Conservation (phyloP, 2,329 filamentous ascomycete genomes). For the Colletotrichum sp. region DNA sequence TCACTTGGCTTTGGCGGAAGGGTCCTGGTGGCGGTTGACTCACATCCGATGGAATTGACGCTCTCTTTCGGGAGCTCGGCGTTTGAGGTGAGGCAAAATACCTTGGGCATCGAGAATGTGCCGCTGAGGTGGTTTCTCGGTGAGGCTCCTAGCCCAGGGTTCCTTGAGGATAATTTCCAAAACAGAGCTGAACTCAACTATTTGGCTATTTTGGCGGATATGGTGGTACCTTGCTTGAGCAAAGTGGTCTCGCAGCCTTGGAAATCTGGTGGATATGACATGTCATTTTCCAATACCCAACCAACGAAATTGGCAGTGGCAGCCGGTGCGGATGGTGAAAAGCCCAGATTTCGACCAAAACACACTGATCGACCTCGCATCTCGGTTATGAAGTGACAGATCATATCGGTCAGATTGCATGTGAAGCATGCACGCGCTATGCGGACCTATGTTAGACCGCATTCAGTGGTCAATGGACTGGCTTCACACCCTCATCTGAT, state of each 20-base stretch:
- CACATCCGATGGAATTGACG: neutral
- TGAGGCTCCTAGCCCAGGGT: neutral
- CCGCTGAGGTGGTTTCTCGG: neutral
- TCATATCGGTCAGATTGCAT: slow-evolving; percentile 6
- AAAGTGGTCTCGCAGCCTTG: neutral
- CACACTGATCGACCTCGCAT: slow-evolving; percentile 9
- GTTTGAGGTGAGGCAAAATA: neutral
- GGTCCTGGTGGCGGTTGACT: neutral
- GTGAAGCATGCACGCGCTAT: neutral
- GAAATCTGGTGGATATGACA: slow-evolving; percentile 4
- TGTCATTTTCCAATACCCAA: neutral
- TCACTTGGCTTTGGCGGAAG: neutral
- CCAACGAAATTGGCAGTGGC: neutral
- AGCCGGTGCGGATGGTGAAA: neutral
- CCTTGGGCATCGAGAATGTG: neutral
- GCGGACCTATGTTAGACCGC: neutral
- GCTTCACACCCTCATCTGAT: neutral
- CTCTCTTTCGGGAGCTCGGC: neutral
- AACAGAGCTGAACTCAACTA: neutral
- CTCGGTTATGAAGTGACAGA: slow-evolving; percentile 3
- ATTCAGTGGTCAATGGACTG: neutral
- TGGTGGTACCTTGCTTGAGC: neutral
- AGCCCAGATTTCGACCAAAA: neutral
- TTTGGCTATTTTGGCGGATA: neutral
- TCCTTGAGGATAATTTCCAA: neutral